Percentiles rank a stretch among this genome's conserved stretches.
phyloP scores from a whole-genome alignment of 306 rosid genomes.

The Dalbergia oliveri region DNA sequence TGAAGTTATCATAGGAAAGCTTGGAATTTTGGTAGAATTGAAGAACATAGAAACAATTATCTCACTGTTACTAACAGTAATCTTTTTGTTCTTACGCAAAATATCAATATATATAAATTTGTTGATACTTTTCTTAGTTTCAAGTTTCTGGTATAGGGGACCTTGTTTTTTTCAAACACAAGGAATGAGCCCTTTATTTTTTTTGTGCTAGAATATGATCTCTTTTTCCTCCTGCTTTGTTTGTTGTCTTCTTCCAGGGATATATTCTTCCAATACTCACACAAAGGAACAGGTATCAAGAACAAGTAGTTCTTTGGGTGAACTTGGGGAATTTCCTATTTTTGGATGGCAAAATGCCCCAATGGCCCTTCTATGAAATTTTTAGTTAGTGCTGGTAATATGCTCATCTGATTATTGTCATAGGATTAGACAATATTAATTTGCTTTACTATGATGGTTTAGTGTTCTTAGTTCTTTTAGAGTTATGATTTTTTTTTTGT shows the following conservation, averaged over 20 bases:
- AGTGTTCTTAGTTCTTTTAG: slow-evolving; percentile 15
- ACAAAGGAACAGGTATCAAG: slow-evolving; percentile 84
- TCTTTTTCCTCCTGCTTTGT: slow-evolving; percentile 13
- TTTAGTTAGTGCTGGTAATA: slow-evolving; percentile 92
- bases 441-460: background rate
- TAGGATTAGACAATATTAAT: background rate
- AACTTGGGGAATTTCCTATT: slow-evolving; percentile 92
- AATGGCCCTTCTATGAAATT: slow-evolving; percentile 94
- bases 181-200: too few species aligned
- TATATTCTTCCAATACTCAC: slow-evolving; percentile 61
- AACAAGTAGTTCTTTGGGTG: slow-evolving; percentile 94
- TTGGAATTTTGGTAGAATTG: slow-evolving; percentile 8
- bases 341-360: slow-evolving; percentile 77
- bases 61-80: background rate
- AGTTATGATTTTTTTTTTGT: background rate
- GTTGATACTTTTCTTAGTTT: background rate
- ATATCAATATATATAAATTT: background rate
- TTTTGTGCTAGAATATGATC: slow-evolving; percentile 18
- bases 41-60: slow-evolving; percentile 14
- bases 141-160: slow-evolving; percentile 1
- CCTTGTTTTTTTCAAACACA: slow-evolving; percentile 5
- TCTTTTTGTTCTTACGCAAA: background rate
- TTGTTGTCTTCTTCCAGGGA: slow-evolving; percentile 63
- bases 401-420: slow-evolving; percentile 27
- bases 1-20: slow-evolving; percentile 24